Conservation (phyloP, 306 rosid genomes). For the Biancaea sappan region DNA sequence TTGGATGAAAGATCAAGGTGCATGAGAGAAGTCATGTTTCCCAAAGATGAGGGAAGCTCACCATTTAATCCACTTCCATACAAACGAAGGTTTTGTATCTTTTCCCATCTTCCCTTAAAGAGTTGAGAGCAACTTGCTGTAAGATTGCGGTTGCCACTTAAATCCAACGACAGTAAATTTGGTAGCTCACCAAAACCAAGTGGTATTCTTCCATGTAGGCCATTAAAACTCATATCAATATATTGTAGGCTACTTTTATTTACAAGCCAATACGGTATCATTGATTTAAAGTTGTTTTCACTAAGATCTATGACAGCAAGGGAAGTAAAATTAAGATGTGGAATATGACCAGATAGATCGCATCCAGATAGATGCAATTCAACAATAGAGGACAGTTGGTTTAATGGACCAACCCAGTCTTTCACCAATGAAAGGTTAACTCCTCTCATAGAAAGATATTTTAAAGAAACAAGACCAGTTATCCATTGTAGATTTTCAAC, state of each 20-base stretch:
- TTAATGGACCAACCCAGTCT: conserved; percentile 37
- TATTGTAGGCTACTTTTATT: conserved; percentile 38
- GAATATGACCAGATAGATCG: conserved; percentile 29
- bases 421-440: conserved; percentile 44
- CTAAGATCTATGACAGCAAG: conserved; percentile 42
- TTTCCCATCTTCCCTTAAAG: conserved; percentile 41
- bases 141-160: conserved; percentile 19
- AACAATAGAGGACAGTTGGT: conserved; percentile 32
- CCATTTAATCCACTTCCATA: conserved; percentile 35
- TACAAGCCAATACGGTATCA: conserved; percentile 48
- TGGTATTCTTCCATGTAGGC: conserved; percentile 51
- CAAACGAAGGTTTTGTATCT: conserved; percentile 29
- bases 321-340: conserved; percentile 44
- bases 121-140: conserved; percentile 45
- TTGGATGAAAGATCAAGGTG: conserved; percentile 25
- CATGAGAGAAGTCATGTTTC: conserved; percentile 50
- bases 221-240: conserved; percentile 7
- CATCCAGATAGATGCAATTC: conserved; percentile 41
- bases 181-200: conserved; percentile 44
- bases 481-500: conserved; percentile 39
- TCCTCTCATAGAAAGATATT: conserved; percentile 41
- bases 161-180: conserved; percentile 23
- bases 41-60: conserved; percentile 45
- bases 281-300: conserved; percentile 20
- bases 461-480: conserved; percentile 38